Evolutionary conservation across 2,329 filamentous ascomycete species (phyloP), one percentile per base, ranked within the genome.

Genomic region (Aureobasidium pullulans): DNA sequence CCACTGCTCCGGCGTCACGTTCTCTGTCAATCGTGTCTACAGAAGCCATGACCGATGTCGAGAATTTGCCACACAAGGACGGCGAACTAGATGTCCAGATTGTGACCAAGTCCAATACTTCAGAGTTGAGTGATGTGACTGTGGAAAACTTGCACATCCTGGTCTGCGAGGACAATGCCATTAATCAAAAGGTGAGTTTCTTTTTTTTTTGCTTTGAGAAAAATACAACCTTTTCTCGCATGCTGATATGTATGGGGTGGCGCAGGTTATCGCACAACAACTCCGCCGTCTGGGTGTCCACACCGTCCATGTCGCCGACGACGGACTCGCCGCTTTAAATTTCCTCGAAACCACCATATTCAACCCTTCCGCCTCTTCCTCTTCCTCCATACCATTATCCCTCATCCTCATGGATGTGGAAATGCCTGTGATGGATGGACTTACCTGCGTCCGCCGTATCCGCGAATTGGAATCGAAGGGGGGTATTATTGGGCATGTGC

Each of bases 351-450:
- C 61, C 28, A 73, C 66, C 6, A 58, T 37, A 1, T 32, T 47
- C 28, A 31, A 10, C 2, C 32, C 16, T 42, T 40, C 53, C 4
- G 9, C 32, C 23, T 16, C 47, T 3, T 16, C 59, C 0, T 3
- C 13, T 7, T 16, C 28, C n/a, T 23, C 39, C 4, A 47, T 48
- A 3, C 57, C 49, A 0, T 56, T 72, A 1, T 68, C 67, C 32
- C 64, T 90, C 48, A 84, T 92, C 15, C 72, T 92, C 7, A 90
- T 92, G 87, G 89, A 92, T 68, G 78, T 90, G 49, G 88, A 91
- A 67, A 92, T 92, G 88, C 88, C 88, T 0, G 80, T 90, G 43
- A 90, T 91, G 88, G 87, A 92, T 66, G 89, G 89, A 39, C 82
- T 89, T 70, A 86, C 86, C 1, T 90, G 87, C 63, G 84, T 87